phyloP scores from a whole-genome alignment of 1,284 basidiomycete species.

The Ceratobasidium sp. region DNA sequence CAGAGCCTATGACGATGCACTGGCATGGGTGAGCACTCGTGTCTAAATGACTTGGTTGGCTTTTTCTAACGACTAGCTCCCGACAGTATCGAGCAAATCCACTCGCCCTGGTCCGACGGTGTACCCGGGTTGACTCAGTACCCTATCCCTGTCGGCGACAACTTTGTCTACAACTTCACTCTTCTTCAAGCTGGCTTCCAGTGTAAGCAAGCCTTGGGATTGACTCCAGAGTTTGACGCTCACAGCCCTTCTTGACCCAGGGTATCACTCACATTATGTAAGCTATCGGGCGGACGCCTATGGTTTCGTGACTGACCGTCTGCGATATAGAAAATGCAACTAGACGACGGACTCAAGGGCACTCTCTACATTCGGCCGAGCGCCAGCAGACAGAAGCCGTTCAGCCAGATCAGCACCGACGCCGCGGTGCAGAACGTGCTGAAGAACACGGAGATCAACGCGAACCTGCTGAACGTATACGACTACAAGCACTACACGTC shows the following conservation, averaged over 20 bases:
- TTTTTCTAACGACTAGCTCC: no score
- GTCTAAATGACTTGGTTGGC: no score
- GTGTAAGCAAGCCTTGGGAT: background rate
- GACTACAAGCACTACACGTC: conserved; percentile 41
- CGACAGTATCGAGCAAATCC: conserved; percentile 44
- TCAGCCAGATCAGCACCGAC: conserved; percentile 29
- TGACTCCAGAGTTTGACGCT: background rate
- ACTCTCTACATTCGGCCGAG: conserved; percentile 43
- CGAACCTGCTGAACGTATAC: conserved; percentile 38
- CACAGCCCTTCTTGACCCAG: background rate
- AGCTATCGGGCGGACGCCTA: background rate
- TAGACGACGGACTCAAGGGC: conserved; percentile 37
- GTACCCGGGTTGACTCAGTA: conserved; percentile 47
- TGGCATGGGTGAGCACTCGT: conserved; percentile 46
- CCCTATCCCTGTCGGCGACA: conserved; percentile 30
- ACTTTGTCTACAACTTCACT: conserved; percentile 33
- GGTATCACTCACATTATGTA: conserved; percentile 41
- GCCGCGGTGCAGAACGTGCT: background rate
- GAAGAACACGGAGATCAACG: conserved; percentile 36
- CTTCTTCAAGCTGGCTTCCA: conserved; percentile 30
- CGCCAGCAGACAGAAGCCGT: conserved; percentile 30
- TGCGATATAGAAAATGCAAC: conserved; percentile 35
- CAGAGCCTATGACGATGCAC: conserved; percentile 28
- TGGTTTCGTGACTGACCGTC: no score
- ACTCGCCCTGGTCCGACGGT: conserved; percentile 46